Percentiles rank a stretch among this genome's conserved stretches.
Evolutionary conservation across 179 eudicot genomes (phyloP).

Genomic region (Beta lomatogona): DNA sequence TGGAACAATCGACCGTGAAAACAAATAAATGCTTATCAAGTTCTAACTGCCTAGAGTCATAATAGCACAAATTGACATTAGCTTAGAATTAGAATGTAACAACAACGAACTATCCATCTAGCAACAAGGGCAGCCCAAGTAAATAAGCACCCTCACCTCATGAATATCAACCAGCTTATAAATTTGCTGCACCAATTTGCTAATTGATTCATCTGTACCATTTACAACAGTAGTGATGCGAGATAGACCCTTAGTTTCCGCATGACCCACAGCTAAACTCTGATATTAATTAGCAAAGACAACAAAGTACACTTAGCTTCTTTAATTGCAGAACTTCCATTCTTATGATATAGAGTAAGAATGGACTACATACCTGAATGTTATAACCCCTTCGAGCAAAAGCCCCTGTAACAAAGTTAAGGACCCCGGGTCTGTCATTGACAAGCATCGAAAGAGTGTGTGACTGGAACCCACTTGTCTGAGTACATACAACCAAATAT

Average conservation of each 20-base stretch:
- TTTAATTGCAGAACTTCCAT: neutral
- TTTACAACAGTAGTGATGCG: conserved; percentile 95
- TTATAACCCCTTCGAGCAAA: conserved; percentile 91
- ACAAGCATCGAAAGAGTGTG: conserved; percentile 90
- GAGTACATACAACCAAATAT: conserved; percentile 24
- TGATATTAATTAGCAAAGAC: conserved; percentile 29
- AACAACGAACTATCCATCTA: neutral
- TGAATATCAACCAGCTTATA: conserved; percentile 83
- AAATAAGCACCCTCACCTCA: conserved; percentile 54
- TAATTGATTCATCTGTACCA: conserved; percentile 80
- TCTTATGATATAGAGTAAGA: neutral
- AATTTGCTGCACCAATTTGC: conserved; percentile 74
- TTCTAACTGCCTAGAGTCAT: neutral
- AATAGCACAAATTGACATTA: neutral
- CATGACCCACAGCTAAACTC: conserved; percentile 94
- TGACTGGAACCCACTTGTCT: conserved; percentile 81
- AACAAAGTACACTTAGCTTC: conserved; percentile 13
- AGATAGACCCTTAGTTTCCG: conserved; percentile 76
- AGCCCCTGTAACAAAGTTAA: conserved; percentile 82
- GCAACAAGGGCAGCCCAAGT: neutral
- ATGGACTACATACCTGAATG: conserved; percentile 60
- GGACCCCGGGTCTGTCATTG: conserved; percentile 88
- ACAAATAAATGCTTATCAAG: neutral
- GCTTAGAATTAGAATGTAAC: neutral
- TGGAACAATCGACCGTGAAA: neutral